Percentiles rank a stretch among this genome's conserved stretches.
Conservation (phyloP, 805 yeast genomes). For the Pichia manshurica region DNA sequence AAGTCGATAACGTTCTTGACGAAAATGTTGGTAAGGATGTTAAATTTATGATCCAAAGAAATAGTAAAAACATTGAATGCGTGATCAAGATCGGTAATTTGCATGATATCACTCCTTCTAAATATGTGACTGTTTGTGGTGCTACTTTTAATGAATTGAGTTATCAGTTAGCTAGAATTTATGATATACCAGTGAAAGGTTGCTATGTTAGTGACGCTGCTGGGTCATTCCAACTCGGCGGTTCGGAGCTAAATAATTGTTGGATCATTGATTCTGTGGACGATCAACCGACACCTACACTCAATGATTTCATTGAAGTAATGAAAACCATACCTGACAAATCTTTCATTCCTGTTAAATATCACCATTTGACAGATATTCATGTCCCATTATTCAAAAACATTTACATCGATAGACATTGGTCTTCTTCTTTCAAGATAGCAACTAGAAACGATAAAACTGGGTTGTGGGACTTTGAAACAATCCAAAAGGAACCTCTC, state of each 20-base stretch:
- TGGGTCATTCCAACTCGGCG: slow-evolving; percentile 63
- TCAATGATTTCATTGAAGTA: slow-evolving; percentile 72
- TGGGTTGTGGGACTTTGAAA: slow-evolving; percentile 51
- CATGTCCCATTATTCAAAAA: slow-evolving; percentile 68
- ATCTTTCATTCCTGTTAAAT: slow-evolving; percentile 61
- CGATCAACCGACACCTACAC: slow-evolving; percentile 64
- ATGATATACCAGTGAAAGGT: slow-evolving; percentile 78
- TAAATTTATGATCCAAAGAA: slow-evolving; percentile 61
- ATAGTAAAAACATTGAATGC: slow-evolving; percentile 53
- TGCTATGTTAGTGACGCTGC: slow-evolving; percentile 74
- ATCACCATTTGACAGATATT: slow-evolving; percentile 73
- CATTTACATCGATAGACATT: slow-evolving; percentile 75
- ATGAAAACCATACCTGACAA: slow-evolving; percentile 75
- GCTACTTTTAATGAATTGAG: slow-evolving; percentile 81
- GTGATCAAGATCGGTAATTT: slow-evolving; percentile 62
- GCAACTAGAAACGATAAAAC: slow-evolving; percentile 56
- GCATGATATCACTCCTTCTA: slow-evolving; percentile 75
- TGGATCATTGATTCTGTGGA: slow-evolving; percentile 80
- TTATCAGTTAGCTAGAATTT: slow-evolving; percentile 82
- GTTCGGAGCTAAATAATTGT: slow-evolving; percentile 53
- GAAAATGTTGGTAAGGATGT: slow-evolving; percentile 55
- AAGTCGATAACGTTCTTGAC: slow-evolving; percentile 81
- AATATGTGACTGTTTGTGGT: slow-evolving; percentile 78
- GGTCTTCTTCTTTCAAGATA: slow-evolving; percentile 66
- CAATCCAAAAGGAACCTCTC: slow-evolving; percentile 54